phyloP scores from a whole-genome alignment of 2,329 filamentous ascomycete species.

The Phaeosphaeria sp. region DNA sequence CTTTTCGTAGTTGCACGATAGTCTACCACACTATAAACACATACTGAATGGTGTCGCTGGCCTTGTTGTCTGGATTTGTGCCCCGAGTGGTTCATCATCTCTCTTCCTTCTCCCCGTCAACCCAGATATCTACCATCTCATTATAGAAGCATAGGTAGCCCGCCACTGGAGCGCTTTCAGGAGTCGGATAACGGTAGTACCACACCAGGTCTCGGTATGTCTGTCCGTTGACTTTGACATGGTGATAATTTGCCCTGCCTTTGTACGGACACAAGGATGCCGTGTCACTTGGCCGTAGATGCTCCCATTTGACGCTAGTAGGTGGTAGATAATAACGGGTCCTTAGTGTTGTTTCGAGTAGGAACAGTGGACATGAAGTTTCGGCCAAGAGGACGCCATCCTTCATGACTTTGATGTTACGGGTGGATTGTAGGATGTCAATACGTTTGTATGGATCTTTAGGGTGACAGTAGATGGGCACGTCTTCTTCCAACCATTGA shows the following conservation, averaged over 20 bases:
- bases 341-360: conserved; percentile 67
- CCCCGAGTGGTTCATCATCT: not conserved
- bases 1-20: not conserved
- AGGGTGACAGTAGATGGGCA: conserved; percentile 66
- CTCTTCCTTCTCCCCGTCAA: conserved; percentile 59
- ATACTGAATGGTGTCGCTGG: not conserved
- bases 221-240: conserved; percentile 57
- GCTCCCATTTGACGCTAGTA: conserved; percentile 55
- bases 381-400: conserved; percentile 56
- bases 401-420: conserved; percentile 59
- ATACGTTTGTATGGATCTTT: conserved; percentile 72
- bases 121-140: conserved; percentile 68
- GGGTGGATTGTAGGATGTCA: conserved; percentile 64
- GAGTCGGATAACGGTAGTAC: conserved; percentile 66
- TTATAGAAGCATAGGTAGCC: conserved; percentile 71
- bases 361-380: conserved; percentile 55
- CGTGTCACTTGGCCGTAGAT: conserved; percentile 59
- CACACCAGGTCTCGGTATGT: conserved; percentile 63
- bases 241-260: conserved; percentile 68
- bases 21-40: no score
- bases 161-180: conserved; percentile 63
- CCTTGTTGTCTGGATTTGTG: not conserved
- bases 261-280: conserved; percentile 71
- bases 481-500: conserved; percentile 65
- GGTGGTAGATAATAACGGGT: conserved; percentile 66